Base-by-base conservation (phyloP, 1,139 yeast genomes). In the Geotrichum histeridarum region DNA sequence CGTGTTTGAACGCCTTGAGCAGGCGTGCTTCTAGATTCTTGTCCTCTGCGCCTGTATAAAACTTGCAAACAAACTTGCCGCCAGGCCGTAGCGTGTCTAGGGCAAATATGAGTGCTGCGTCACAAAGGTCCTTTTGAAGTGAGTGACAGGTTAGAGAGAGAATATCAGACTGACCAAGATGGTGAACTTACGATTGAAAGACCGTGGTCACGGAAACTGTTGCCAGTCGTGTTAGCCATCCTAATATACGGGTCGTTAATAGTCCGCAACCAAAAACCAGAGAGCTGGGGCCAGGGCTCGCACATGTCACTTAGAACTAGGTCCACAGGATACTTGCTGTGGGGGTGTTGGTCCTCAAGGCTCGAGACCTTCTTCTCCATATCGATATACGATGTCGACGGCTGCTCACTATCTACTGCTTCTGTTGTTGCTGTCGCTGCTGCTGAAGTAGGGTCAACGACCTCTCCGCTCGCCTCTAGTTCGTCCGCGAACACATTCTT, bases 231-330 rank as follows among this genome's bases (percentile, higher is more conserved):
- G 64, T 84, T 84, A 51, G 86, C 83, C 81, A 85, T 80, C 90
- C 90, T 84, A 70, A 66, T 63, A 67, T 79, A 84, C 12, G 97
- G 95, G 61, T 79, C 77, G 74, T 88, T 83, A 76, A 85, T 81
- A 70, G 93, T 86, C 70, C 84, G 79, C 67, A 78, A 80, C 78
- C 82, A 81, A 67, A 77, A 84, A 2, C 90, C 88, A 33, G 75
- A 69, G 49, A 74, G 74, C 67, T 84, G 91, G 55, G 82, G 76
- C 67, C 81, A 78, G 41, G 95, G 91, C 63, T 77, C 88, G 69
- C 86, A 82, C 84, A 93, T 84, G 74, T 93, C 99, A 68, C 97
- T 88, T 44, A 93, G 67, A 39, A 91, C 80, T 50, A 91, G 73
- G 69, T 91, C 88, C 54, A 83, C 77, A 6, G 82, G 80, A 55